Conservation (phyloP, 164 flowering plant genomes). For the Nymphaea colorata region DNA sequence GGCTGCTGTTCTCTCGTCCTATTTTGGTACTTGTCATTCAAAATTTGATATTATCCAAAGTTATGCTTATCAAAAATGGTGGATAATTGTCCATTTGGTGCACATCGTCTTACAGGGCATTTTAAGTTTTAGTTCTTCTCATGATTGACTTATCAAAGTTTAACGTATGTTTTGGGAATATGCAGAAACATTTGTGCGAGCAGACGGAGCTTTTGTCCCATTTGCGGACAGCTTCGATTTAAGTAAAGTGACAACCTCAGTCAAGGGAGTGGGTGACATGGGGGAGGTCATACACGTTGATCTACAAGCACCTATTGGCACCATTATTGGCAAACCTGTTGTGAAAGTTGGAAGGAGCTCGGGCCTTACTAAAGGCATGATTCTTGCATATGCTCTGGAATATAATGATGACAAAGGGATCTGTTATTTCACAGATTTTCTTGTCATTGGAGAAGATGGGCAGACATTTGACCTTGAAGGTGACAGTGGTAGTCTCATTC, state of each 20-base stretch:
- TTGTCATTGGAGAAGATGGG: constrained; percentile 88
- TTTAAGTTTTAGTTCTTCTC: no score
- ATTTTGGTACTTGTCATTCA: no score
- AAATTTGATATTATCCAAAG: no score
- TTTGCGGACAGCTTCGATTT: constrained; percentile 73
- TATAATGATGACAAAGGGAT: constrained; percentile 95
- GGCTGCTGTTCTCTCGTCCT: no score
- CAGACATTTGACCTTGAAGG: constrained; percentile 95
- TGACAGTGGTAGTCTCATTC: constrained; percentile 91
- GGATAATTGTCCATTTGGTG: no score
- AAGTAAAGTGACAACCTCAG: constrained; percentile 49
- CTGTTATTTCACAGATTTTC: constrained; percentile 88
- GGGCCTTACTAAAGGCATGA: constrained; percentile 77
- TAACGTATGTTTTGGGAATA: no score
- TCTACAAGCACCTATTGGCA: constrained; percentile 62
- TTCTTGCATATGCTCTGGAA: constrained; percentile 89
- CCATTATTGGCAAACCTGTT: constrained; percentile 79
- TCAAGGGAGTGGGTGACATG: constrained; percentile 76
- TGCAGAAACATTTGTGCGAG: constrained; percentile 93
- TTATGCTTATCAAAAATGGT: no score
- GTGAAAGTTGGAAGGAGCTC: constrained; percentile 93
- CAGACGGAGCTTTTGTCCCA: constrained; percentile 93
- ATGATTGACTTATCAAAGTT: not conserved
- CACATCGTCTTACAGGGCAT: no score
- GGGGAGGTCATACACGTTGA: constrained; percentile 63